These are phyloP conservation scores for Excoecaria cochinchinensis DNA, from an alignment of 345 rosid genomes.

Conservation along the genomic window DNA sequence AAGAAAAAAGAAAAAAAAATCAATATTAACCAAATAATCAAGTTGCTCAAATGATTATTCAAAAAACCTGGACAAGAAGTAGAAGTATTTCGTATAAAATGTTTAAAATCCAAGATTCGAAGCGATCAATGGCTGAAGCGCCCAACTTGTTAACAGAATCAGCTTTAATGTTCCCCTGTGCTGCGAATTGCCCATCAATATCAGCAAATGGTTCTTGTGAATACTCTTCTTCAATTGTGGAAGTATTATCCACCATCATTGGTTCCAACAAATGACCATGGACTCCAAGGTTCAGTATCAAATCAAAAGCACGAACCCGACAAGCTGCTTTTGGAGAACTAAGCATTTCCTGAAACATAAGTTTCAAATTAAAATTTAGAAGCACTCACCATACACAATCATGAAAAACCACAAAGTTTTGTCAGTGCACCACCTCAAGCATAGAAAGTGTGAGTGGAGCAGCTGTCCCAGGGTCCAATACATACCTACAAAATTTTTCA, in stretches of 20 bases:
- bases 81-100: constrained; percentile 88
- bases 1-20: constrained; percentile 16
- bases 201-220: constrained; percentile 67
- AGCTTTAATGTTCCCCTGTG: constrained; percentile 48
- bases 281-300: constrained; percentile 94
- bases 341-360: constrained; percentile 79
- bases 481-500: constrained; percentile 65
- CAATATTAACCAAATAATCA: background rate
- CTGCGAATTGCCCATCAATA: constrained; percentile 48
- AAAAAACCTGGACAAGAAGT: constrained; percentile 79
- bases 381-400: constrained; percentile 18
- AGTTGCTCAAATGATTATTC: constrained; percentile 2
- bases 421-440: constrained; percentile 72
- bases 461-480: constrained; percentile 90
- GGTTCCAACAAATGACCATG: constrained; percentile 97
- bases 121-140: constrained; percentile 62
- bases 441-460: constrained; percentile 94
- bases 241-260: constrained; percentile 55
- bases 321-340: constrained; percentile 73
- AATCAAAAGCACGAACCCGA: constrained; percentile 89
- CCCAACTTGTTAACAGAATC: constrained; percentile 52
- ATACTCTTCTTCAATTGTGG: constrained; percentile 82
- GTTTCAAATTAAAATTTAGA: constrained; percentile 28
- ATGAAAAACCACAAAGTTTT: constrained; percentile 8
- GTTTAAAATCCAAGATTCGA: constrained; percentile 91